These are phyloP conservation scores for Haberlea rhodopensis DNA, from an alignment of 257 asterid genomes.

Conservation along the genomic window DNA sequence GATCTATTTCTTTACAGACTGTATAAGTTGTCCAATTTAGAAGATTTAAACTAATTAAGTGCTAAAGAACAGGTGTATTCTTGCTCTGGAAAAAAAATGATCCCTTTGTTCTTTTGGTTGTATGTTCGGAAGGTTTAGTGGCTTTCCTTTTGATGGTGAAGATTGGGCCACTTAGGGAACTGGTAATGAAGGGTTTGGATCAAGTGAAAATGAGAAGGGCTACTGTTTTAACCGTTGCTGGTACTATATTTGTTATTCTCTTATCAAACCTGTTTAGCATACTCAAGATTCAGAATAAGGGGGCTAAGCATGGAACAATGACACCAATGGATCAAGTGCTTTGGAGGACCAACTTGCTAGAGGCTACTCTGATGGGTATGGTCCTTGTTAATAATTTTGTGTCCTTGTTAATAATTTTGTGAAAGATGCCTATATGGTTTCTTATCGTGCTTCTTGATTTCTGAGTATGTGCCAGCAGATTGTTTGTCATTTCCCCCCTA, in stretches of 20 bases:
- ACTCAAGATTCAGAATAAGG: slow-evolving; percentile 89
- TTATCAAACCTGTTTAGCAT: slow-evolving; percentile 73
- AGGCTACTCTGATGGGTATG: slow-evolving; percentile 98
- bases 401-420: too few species aligned
- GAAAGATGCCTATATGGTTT: background rate
- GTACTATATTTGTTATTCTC: slow-evolving; percentile 69
- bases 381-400: too few species aligned
- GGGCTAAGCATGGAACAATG: slow-evolving; percentile 93
- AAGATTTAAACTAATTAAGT: slow-evolving; percentile 14
- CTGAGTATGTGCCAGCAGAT: background rate
- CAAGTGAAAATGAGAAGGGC: slow-evolving; percentile 86
- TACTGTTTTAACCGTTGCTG: slow-evolving; percentile 79
- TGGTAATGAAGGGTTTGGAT: slow-evolving; percentile 82
- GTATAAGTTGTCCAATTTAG: slow-evolving; percentile 15
- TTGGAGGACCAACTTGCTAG: slow-evolving; percentile 94
- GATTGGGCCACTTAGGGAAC: slow-evolving; percentile 87
- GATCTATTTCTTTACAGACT: slow-evolving; percentile 14
- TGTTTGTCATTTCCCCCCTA: background rate
- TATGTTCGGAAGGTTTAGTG: slow-evolving; percentile 66
- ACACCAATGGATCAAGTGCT: slow-evolving; percentile 99
- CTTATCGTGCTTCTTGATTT: slow-evolving; percentile 20
- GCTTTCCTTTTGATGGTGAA: slow-evolving; percentile 84
- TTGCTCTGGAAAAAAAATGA: slow-evolving; percentile 49
- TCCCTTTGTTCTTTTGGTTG: slow-evolving; percentile 82
- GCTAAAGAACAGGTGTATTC: background rate